Conservation (phyloP, 345 rosid species). For the Populus pruinosa region DNA sequence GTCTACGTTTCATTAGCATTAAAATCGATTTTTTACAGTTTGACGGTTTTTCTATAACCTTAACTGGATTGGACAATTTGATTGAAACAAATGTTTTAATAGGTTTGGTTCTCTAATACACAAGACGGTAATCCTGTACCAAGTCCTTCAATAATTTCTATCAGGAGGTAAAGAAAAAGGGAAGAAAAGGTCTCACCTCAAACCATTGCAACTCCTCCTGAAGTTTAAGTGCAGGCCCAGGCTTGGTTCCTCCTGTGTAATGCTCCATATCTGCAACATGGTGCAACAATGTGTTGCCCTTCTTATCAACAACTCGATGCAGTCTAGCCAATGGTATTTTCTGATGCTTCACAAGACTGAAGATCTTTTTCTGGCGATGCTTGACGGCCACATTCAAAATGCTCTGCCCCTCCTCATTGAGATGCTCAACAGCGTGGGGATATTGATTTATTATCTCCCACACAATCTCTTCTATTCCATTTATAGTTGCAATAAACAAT, state of each 20-base stretch:
- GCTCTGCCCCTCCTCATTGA: slow-evolving; percentile 15
- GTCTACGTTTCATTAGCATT: too few species aligned
- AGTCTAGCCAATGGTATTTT: slow-evolving; percentile 5
- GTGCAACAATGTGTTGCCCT: slow-evolving; percentile 26
- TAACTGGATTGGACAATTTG: too few species aligned
- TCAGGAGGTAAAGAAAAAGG: slow-evolving; percentile 14
- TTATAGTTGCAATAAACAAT: slow-evolving; percentile 11
- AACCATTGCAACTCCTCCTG: slow-evolving; percentile 29
- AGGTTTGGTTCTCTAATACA: too few species aligned
- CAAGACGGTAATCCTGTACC: too few species aligned
- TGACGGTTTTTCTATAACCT: too few species aligned
- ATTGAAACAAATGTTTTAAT: too few species aligned
- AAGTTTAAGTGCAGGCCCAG: slow-evolving; percentile 20
- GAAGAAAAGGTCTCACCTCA: too few species aligned
- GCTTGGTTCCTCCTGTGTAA: slow-evolving; percentile 12
- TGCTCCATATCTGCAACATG: slow-evolving; percentile 2
- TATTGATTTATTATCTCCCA: background rate
- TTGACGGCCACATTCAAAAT: slow-evolving; percentile 22
- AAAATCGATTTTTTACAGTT: slow-evolving; percentile 1
- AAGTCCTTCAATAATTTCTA: background rate
- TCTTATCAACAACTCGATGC: slow-evolving; percentile 6
- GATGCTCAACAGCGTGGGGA: slow-evolving; percentile 17
- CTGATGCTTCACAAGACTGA: background rate
- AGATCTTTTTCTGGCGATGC: slow-evolving; percentile 9
- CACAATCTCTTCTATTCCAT: slow-evolving; percentile 18